A percentile compares a stretch with the other conserved stretches of the same genome.
These are phyloP conservation scores for Takashimella koratensis DNA, from an alignment of 1,284 basidiomycete genomes.

Conservation along the genomic window DNA sequence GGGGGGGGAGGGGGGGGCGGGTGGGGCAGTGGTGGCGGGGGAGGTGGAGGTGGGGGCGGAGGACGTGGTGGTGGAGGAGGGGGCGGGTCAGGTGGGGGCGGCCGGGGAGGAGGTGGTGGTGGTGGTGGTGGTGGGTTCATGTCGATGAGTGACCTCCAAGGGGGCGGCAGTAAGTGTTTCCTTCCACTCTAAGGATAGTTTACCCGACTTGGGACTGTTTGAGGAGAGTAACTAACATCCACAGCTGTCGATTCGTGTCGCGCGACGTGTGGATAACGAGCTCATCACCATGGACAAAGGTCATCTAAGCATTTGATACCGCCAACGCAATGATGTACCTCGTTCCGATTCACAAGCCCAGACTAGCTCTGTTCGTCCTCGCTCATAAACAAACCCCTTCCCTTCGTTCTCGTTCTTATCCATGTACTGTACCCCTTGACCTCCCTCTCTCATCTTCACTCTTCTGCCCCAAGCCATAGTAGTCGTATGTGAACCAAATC, in stretches of 20 bases:
- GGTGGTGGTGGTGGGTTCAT: constrained; percentile 37
- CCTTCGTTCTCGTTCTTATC: too few relatives aligned
- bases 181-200: neutral
- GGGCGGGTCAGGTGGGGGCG: constrained; percentile 15
- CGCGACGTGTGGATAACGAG: constrained; percentile 39
- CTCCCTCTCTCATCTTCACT: neutral
- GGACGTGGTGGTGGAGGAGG: constrained; percentile 16
- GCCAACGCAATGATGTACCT: constrained; percentile 9
- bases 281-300: neutral
- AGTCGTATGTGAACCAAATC: too few relatives aligned
- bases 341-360: too few relatives aligned
- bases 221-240: constrained; percentile 6
- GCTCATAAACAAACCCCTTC: too few relatives aligned
- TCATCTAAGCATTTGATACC: constrained; percentile 2
- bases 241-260: constrained; percentile 35
- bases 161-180: constrained; percentile 31
- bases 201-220: too few relatives aligned
- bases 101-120: constrained; percentile 13
- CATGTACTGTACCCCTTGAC: too few relatives aligned
- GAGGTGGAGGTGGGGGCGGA: constrained; percentile 13
- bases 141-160: constrained; percentile 35
- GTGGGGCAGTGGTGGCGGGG: constrained; percentile 9
- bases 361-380: too few relatives aligned
- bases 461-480: too few relatives aligned
- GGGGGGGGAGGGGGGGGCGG: constrained; percentile 8